Conservation (phyloP, 1,284 basidiomycete species). For the Rhodotorula sp. region DNA sequence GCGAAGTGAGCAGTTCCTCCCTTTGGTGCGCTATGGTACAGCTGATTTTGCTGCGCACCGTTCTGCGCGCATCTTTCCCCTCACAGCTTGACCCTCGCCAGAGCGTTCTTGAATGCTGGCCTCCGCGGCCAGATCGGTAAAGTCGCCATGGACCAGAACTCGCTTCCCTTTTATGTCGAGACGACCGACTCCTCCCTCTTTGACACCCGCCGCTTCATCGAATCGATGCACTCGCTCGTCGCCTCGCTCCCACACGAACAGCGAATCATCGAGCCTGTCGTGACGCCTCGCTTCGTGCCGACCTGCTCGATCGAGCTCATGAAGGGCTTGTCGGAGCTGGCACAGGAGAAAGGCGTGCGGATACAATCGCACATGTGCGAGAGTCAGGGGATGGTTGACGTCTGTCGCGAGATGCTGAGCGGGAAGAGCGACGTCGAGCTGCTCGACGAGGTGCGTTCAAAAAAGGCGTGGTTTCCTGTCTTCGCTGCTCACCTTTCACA, state of each 20-base stretch:
- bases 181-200: slow-evolving; percentile 54
- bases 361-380: slow-evolving; percentile 77
- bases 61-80: background rate
- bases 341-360: slow-evolving; percentile 53
- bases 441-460: slow-evolving; percentile 60
- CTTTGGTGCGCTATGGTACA: too few species aligned
- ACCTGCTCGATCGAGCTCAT: slow-evolving; percentile 70
- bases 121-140: slow-evolving; percentile 76
- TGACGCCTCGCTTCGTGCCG: slow-evolving; percentile 78
- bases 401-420: slow-evolving; percentile 55
- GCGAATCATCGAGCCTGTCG: slow-evolving; percentile 67
- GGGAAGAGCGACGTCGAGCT: slow-evolving; percentile 67
- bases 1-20: slow-evolving; percentile 61
- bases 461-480: too few species aligned
- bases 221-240: slow-evolving; percentile 54
- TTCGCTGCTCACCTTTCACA: too few species aligned
- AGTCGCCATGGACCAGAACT: slow-evolving; percentile 49
- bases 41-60: too few species aligned
- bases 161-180: slow-evolving; percentile 59
- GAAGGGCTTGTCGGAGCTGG: slow-evolving; percentile 59
- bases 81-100: slow-evolving; percentile 67
- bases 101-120: slow-evolving; percentile 66
- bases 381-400: slow-evolving; percentile 66
- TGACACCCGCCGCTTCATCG: slow-evolving; percentile 60
- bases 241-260: slow-evolving; percentile 53